Evolutionary conservation across 176 grass and related monocot species (phyloP).

Genomic region (Zoysia pacifica): DNA sequence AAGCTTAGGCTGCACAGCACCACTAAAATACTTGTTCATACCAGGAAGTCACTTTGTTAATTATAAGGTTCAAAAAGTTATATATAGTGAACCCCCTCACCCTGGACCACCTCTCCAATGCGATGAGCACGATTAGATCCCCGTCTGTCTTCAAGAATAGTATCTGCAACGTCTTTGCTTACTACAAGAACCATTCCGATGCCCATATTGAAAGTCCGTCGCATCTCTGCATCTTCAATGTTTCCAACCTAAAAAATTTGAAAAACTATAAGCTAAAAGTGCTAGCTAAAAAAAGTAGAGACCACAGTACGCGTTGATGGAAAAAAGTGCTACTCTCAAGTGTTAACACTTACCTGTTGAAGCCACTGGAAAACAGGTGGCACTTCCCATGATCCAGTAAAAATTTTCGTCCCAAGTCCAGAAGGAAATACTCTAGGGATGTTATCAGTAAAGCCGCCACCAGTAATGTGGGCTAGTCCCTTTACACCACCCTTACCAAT

Average conservation of each 20-base stretch:
- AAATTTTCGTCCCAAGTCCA: conserved; percentile 67
- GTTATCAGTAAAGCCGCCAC: conserved; percentile 93
- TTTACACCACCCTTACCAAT: conserved; percentile 80
- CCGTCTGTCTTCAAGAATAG: conserved; percentile 47
- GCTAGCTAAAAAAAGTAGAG: background rate
- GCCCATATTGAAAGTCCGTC: conserved; percentile 93
- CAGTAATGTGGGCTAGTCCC: conserved; percentile 92
- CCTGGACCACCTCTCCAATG: conserved; percentile 80
- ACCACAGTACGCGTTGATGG: background rate
- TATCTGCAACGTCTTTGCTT: conserved; percentile 50
- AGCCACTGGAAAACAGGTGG: conserved; percentile 73
- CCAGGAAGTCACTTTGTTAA: background rate
- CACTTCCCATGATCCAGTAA: conserved; percentile 70
- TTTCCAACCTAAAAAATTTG: conserved; percentile 61
- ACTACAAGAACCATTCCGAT: conserved; percentile 87
- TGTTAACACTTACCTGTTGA: conserved; percentile 57
- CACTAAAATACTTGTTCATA: no score
- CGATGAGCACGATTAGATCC: conserved; percentile 36
- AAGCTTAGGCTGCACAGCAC: no score
- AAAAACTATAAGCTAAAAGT: background rate
- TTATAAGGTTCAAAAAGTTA: conserved; percentile 30
- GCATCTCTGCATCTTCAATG: conserved; percentile 83
- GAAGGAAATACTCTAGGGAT: conserved; percentile 77
- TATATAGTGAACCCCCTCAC: conserved; percentile 62
- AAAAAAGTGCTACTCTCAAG: background rate